phyloP scores from a whole-genome alignment of 331 rosid genomes.

The Telfairia occidentalis region DNA sequence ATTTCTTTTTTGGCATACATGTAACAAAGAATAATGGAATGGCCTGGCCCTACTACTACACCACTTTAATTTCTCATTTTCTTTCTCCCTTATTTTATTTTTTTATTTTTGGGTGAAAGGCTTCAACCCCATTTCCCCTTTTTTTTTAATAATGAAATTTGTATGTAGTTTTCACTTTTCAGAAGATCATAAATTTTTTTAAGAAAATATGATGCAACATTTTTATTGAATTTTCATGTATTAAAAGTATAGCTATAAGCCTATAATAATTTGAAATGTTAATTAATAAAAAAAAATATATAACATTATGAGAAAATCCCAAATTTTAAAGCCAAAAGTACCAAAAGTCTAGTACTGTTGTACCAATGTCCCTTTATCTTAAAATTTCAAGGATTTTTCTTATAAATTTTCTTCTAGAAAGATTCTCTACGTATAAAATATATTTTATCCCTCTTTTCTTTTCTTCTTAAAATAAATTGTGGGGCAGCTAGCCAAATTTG shows the following conservation, averaged over 20 bases:
- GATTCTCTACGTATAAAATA: neutral
- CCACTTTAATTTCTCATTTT: neutral
- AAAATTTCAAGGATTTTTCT: neutral
- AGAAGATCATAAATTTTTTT: neutral
- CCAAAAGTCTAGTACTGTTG: neutral
- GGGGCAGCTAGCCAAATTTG: neutral
- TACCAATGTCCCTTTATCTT: neutral
- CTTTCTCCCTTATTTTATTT: neutral
- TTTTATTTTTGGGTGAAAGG: neutral
- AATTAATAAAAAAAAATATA: neutral
- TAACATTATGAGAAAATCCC: neutral
- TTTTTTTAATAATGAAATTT: neutral
- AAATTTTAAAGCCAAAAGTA: neutral
- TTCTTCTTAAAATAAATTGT: neutral
- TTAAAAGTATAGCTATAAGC: too few relatives aligned
- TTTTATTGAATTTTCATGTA: neutral
- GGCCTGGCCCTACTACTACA: neutral
- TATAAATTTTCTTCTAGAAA: neutral
- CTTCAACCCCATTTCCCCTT: neutral
- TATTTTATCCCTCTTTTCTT: neutral
- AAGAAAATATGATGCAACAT: neutral
- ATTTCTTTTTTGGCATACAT: constrained; percentile 6
- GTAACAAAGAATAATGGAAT: constrained; percentile 5
- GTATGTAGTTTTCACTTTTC: neutral
- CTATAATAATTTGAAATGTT: neutral